These are phyloP conservation scores for Phytophthora vignae DNA, from an alignment of 352 stramenopile species.

Conservation along the genomic window DNA sequence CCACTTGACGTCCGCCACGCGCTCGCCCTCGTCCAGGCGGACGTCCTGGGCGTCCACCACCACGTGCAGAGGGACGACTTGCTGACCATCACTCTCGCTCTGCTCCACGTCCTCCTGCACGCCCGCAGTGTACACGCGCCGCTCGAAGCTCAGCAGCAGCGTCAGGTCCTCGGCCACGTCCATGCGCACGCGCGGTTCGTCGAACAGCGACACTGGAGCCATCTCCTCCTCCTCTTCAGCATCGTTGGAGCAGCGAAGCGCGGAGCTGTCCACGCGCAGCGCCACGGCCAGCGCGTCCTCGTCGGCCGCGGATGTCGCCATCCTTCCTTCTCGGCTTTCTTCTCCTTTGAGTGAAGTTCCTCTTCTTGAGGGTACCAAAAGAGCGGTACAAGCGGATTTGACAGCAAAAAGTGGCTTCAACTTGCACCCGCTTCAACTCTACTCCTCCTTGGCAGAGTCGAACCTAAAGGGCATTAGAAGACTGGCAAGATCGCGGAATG, in stretches of 20 bases:
- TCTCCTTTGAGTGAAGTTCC: background rate
- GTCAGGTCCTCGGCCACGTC: conserved; percentile 63
- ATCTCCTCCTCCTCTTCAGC: background rate
- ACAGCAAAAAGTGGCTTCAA: too few relatives aligned
- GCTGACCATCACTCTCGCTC: too few relatives aligned
- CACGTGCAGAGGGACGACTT: conserved; percentile 11
- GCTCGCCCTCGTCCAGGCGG: conserved; percentile 53
- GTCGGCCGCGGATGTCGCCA: conserved; percentile 26
- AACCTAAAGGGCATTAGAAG: background rate
- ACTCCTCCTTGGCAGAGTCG: conserved; percentile 10
- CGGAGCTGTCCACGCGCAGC: conserved; percentile 36
- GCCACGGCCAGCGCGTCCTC: conserved; percentile 31
- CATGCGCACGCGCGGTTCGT: conserved; percentile 50
- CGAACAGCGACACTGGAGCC: conserved; percentile 45
- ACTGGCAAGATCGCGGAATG: conserved; percentile 16
- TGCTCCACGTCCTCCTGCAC: conserved; percentile 29
- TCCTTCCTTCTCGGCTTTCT: conserved; percentile 5
- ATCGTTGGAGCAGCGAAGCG: conserved; percentile 3
- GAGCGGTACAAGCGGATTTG: too few relatives aligned
- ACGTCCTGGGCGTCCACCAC: conserved; percentile 41
- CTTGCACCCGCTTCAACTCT: background rate
- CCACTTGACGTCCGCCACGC: conserved; percentile 74
- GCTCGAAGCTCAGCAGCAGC: conserved; percentile 52
- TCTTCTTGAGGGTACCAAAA: too few relatives aligned
- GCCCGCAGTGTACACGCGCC: conserved; percentile 45